Percentiles rank a stretch among this genome's conserved stretches.
Evolutionary conservation across 257 asterid genomes (phyloP).

Genomic region (Paraleonurus japonicus): DNA sequence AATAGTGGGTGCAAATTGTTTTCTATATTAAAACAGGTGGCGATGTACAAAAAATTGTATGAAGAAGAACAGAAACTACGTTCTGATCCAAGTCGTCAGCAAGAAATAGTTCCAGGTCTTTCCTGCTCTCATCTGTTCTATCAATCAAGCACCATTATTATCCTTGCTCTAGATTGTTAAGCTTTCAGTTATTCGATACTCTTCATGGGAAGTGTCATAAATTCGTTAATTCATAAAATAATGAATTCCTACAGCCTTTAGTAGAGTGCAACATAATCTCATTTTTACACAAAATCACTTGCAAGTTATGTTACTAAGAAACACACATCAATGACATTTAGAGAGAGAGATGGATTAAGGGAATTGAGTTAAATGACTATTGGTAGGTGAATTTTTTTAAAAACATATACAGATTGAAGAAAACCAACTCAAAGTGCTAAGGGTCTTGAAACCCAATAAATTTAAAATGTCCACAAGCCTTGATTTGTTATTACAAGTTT

Average conservation of each 20-base stretch:
- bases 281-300: background rate
- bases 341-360: background rate
- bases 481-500: background rate
- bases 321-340: background rate
- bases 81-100: constrained; percentile 38
- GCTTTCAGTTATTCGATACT: background rate
- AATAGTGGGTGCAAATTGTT: constrained; percentile 1
- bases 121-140: constrained; percentile 14
- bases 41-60: constrained; percentile 81
- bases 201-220: background rate
- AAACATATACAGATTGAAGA: background rate
- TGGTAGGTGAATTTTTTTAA: background rate
- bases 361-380: background rate
- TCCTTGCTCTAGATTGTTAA: constrained; percentile 14
- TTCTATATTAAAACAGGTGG: constrained; percentile 48
- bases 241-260: background rate
- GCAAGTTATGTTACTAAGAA: background rate
- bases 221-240: background rate
- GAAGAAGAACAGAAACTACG: constrained; percentile 76
- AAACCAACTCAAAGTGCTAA: background rate
- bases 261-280: background rate
- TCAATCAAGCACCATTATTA: background rate
- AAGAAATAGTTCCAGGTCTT: constrained; percentile 55
- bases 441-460: background rate
- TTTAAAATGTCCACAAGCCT: background rate